Evolutionary conservation across 2,329 filamentous ascomycete species (phyloP), one percentile per base, ranked within the genome.

Genomic region (Nemania serpens): DNA sequence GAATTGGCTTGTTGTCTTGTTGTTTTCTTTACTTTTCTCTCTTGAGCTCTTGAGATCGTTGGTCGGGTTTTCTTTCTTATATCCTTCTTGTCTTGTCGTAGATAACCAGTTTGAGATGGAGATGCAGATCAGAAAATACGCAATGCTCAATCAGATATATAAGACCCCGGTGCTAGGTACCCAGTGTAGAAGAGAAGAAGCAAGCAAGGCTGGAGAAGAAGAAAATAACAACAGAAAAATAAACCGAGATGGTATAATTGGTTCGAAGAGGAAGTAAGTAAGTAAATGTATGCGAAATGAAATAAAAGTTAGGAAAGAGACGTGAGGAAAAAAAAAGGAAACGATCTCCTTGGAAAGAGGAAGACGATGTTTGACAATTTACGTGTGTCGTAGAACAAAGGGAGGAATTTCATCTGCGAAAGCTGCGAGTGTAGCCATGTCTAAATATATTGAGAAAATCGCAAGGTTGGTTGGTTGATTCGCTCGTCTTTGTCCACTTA

Each of bases 381-480:
- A 45, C 41, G 54, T 56, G 53, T 47, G 50, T 60, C 52, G 55
- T 57, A 42, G 53, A 49, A 59, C 49, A 58, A 58, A 55, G 47
- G 48, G 17, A 62, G 50, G 50, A 50, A 12, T 39, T 3, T 53
- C 61, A 42, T 52, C 39, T 47, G 55, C 22, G 25, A 55, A 39
- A 51, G 33, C 18, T 54, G n/a, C 34, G 58, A 65, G 65, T 62
- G 64, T 45, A 48, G 58, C 65, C 58, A 60, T 22, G 13, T 41
- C 53, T 58, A 67, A 68, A 68, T 67, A 68, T 57, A 65, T 68
- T 62, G 47, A 29, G 7, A 52, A 64, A 46, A 58, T 43, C 36
- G n/a, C 34, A 33, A 41, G 41, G 41, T 58, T 59, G 20, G 18
- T 37, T 22, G 17, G 25, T 18, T 11, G 36, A 3, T 39, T 13